Evolutionary conservation across 1,284 basidiomycete genomes (phyloP), one percentile per base, ranked within the genome.

Genomic region (Gomphus sp.): DNA sequence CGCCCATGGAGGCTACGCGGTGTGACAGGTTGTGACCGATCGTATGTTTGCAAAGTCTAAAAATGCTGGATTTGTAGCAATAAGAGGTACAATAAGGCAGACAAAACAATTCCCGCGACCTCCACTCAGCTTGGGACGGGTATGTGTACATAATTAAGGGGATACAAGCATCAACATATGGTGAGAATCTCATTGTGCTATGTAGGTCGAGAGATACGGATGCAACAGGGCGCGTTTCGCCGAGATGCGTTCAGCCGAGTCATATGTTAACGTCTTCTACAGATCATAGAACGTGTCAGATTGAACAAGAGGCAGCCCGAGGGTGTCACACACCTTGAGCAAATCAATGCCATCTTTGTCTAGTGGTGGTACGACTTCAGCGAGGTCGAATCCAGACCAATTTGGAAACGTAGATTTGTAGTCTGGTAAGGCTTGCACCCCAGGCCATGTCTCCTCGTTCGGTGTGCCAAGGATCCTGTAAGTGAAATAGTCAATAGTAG

Each of bases 341-440:
- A 96, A 74, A 68, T 97, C 93, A 58, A 91, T 72, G 11, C 91
- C 92, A 58, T 75, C 73, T 56, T 79, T 81, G 70, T 87, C 91
- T 62, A 89, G 76, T 55, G 78, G 82, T 12, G 82, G 79, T 37
- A 95, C 84, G 31, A 87, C 79, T 55, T 76, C 76, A 28, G 76
- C 70, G 36, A 97, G 74, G 61, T 92, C 86, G 64, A 87, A 82
- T 51, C 70, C 71, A 14, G 80, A 80, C 97, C 97, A 99, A 71
- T 94, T 91, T 1, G 97, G 96, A 82, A 99, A 99, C 16, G 93
- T 88, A 4, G 91, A 73, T 75, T 99, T 99, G 80, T 97, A 99
- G 73, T 99, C 97, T 1, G 96, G 94, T 58, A 99, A 72, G 58
- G 80, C 76, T 65, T 84, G 84, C 39, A 99, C 89, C 4, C 94